phyloP scores from a whole-genome alignment of 176 grass and related monocot species.

The Hordeum marinum region DNA sequence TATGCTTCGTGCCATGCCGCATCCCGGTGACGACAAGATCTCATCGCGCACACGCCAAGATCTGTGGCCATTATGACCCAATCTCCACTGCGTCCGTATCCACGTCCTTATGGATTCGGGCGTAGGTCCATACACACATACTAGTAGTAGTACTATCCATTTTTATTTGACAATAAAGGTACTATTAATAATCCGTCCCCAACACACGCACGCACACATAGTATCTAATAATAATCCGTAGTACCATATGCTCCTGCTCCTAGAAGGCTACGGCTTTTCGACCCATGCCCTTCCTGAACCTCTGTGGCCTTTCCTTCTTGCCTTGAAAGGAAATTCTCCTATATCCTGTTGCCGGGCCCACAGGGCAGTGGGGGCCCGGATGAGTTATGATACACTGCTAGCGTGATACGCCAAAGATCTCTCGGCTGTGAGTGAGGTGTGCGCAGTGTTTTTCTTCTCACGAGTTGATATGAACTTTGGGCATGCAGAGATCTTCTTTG shows the following conservation, averaged over 20 bases:
- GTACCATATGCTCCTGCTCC: neutral
- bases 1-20: neutral
- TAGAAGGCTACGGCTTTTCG: neutral
- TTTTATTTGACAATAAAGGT: neutral
- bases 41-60: neutral
- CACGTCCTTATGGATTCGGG: neutral
- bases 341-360: neutral
- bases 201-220: too few relatives aligned
- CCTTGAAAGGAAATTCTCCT: slow-evolving; percentile 10
- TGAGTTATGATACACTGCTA: neutral
- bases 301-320: neutral
- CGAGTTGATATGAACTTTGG: neutral
- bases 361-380: neutral
- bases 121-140: neutral
- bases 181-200: too few relatives aligned
- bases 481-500: neutral
- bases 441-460: neutral
- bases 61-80: neutral
- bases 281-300: neutral
- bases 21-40: neutral
- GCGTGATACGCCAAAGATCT: neutral
- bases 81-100: neutral
- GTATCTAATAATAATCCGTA: neutral
- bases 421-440: neutral
- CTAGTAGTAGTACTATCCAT: neutral